Evolutionary conservation across 306 rosid genomes (phyloP).

Genomic region (Cucumis cinereus): DNA sequence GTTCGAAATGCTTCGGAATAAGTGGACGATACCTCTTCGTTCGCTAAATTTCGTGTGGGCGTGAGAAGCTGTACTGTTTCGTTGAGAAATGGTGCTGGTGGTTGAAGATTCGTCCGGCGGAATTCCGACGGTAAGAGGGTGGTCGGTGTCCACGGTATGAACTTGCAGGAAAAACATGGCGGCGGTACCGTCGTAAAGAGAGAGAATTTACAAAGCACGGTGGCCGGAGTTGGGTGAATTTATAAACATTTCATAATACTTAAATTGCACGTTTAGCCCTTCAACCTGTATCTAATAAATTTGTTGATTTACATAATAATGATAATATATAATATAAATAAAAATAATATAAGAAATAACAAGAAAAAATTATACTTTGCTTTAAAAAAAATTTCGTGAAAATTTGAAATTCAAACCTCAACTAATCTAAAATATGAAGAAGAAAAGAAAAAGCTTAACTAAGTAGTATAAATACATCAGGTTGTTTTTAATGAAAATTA

Average conservation of each 20-base stretch:
- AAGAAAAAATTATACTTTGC: too few species aligned
- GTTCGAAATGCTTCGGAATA: constrained; percentile 46
- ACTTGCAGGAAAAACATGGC: constrained; percentile 75
- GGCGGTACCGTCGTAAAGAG: neutral
- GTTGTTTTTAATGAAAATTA: too few species aligned
- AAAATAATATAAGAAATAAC: too few species aligned
- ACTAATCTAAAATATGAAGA: too few species aligned
- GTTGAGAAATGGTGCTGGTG: constrained; percentile 10
- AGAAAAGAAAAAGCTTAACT: too few species aligned
- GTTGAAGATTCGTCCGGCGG: constrained; percentile 20
- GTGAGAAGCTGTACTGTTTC: constrained; percentile 2
- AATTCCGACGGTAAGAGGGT: constrained; percentile 23
- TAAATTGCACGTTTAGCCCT: neutral
- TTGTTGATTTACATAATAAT: too few species aligned
- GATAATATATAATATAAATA: too few species aligned
- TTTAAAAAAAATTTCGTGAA: too few species aligned
- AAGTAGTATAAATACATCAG: too few species aligned
- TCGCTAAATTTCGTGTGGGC: constrained; percentile 37
- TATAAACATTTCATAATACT: neutral
- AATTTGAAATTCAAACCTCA: too few species aligned
- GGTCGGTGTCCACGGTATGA: constrained; percentile 72
- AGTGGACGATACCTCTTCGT: constrained; percentile 62
- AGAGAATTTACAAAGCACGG: neutral
- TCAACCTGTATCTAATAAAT: too few species aligned
- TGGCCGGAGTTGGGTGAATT: neutral